phyloP scores from a whole-genome alignment of 2,329 filamentous ascomycete species.

The Allantophomopsis lycopodina region DNA sequence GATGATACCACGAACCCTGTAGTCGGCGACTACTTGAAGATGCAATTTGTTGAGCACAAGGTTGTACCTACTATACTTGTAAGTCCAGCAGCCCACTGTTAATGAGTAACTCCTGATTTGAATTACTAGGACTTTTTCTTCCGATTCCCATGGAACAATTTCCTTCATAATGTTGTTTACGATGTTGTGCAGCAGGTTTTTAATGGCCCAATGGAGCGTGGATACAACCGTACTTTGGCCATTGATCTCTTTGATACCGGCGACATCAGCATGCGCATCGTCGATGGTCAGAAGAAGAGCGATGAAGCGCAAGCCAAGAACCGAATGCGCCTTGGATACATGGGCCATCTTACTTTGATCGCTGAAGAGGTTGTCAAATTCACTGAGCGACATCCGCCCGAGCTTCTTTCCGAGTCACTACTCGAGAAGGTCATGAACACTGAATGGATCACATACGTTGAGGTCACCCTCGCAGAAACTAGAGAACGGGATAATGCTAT shows the following conservation, averaged over 20 bases:
- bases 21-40: slow-evolving; percentile 89
- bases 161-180: slow-evolving; percentile 97
- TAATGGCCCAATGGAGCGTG: slow-evolving; percentile 93
- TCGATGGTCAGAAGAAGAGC: slow-evolving; percentile 76
- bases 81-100: slow-evolving; percentile 23
- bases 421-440: slow-evolving; percentile 80
- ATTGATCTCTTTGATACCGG: slow-evolving; percentile 88
- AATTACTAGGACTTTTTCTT: slow-evolving; percentile 82
- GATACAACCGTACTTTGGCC: slow-evolving; percentile 80
- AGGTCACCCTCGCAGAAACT: slow-evolving; percentile 84
- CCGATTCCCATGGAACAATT: slow-evolving; percentile 98
- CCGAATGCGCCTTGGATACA: slow-evolving; percentile 90
- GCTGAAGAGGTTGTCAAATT: slow-evolving; percentile 99
- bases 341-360: slow-evolving; percentile 94
- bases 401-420: slow-evolving; percentile 71
- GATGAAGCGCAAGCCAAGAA: slow-evolving; percentile 73
- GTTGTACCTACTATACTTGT: slow-evolving; percentile 94
- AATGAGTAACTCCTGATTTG: slow-evolving; percentile 6
- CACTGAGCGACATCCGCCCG: slow-evolving; percentile 82
- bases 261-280: slow-evolving; percentile 80
- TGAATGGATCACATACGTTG: slow-evolving; percentile 90
- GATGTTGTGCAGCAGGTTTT: slow-evolving; percentile 99
- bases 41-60: slow-evolving; percentile 86
- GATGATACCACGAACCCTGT: slow-evolving; percentile 38
- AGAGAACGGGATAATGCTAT: slow-evolving; percentile 97